Conservation (phyloP, 2,329 filamentous ascomycete genomes). For the Venturiaceae sp. region DNA sequence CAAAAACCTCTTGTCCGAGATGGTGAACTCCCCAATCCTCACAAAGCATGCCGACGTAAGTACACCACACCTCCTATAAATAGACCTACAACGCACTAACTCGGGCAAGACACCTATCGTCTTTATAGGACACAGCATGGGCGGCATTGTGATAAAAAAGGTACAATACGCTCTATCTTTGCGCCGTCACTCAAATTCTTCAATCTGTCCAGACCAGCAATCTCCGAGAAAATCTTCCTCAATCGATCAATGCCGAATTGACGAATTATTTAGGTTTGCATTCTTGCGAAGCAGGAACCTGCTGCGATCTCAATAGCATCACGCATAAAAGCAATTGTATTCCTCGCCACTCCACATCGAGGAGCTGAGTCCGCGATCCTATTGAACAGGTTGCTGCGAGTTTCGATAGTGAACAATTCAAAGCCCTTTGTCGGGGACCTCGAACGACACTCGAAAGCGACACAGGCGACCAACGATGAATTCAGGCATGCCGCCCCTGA, state of each 20-base stretch:
- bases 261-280: too few species aligned
- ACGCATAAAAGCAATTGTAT: conserved; percentile 18
- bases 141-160: conserved; percentile 20
- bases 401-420: too few species aligned
- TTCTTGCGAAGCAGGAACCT: conserved; percentile 18
- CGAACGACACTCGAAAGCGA: conserved; percentile 12
- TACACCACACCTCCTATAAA: conserved; percentile 17
- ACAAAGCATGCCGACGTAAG: too few species aligned
- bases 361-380: conserved; percentile 20
- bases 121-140: conserved; percentile 22
- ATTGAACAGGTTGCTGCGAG: conserved; percentile 19
- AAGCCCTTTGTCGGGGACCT: conserved; percentile 22
- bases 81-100: conserved; percentile 13
- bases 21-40: too few species aligned
- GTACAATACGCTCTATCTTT: too few species aligned
- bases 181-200: too few species aligned
- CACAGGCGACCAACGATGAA: conserved; percentile 19
- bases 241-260: too few species aligned
- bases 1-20: conserved; percentile 19
- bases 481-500: conserved; percentile 18
- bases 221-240: too few species aligned
- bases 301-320: conserved; percentile 17
- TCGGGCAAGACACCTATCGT: conserved; percentile 20
- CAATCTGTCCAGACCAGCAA: too few species aligned
- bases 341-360: conserved; percentile 24